Evolutionary conservation across 2,329 filamentous ascomycete genomes (phyloP), one percentile per base, ranked within the genome.

Genomic region (Monosporascus sp.): DNA sequence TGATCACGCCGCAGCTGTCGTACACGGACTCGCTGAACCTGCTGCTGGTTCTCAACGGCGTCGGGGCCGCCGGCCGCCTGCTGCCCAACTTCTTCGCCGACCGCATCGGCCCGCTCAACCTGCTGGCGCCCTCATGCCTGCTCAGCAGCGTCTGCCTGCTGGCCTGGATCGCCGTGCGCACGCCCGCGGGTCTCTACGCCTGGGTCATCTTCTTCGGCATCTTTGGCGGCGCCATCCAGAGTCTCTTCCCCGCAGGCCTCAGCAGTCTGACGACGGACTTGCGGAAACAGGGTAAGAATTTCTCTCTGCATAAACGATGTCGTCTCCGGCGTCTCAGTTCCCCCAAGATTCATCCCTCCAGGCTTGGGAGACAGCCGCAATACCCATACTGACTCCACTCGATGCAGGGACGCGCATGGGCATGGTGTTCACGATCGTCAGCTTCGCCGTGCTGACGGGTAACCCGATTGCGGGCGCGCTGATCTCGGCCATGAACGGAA

Each of bases 141-240:
- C 46, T 66, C 1, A 74, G 77, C 1, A 73, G 73, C 17, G 48
- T 77, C 1, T 67, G 75, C 20, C 63, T 79, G 19, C 80, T 80
- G 54, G 73, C 71, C 58, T 89, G 86, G 86, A 78, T 81, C 19
- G 78, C 74, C 1, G 80, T 90, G 7, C 56, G 65, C 1, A 70
- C 70, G 17, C 66, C 76, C 0, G 48, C 69, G 0, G 77, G 78
- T 0, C 69, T 89, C 27, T 88, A 87, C 61, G 75, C 73, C 1
- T 90, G 87, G 77, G 72, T 80, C 0, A 71, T 76, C 0, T 74
- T 86, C 52, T 88, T 87, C 62, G 88, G 88, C 1, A 73, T 88
- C 48, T 78, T 78, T 2, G 82, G 78, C 0, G 85, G 84, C 0
- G 83, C 77, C 0, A 80, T 89, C 47, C 86, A 89, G 68, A 78